Conservation (phyloP, 2,329 filamentous ascomycete genomes). For the Aspergillus pseudonomiae region DNA sequence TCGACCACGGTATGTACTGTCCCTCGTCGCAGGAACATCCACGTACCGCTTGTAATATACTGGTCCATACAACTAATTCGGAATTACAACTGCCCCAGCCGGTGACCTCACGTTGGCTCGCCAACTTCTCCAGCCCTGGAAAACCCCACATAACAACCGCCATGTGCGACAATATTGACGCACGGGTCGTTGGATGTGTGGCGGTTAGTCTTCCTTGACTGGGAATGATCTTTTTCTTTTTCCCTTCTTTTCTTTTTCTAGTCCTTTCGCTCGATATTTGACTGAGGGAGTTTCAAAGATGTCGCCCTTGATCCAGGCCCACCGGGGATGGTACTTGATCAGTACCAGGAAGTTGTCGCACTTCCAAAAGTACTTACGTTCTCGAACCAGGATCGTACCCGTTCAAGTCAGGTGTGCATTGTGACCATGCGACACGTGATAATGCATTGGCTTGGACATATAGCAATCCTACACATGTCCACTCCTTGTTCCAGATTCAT, state of each 20-base stretch:
- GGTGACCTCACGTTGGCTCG: too few species aligned
- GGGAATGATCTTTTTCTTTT: neutral
- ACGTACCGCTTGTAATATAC: too few species aligned
- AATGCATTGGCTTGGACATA: neutral
- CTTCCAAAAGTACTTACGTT: neutral
- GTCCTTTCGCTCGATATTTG: neutral
- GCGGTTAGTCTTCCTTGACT: neutral
- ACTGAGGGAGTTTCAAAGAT: neutral
- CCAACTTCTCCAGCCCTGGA: neutral
- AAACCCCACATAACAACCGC: neutral
- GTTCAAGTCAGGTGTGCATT: neutral
- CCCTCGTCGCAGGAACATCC: too few species aligned
- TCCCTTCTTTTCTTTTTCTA: neutral
- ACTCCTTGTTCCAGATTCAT: neutral
- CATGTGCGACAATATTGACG: conserved; percentile 4
- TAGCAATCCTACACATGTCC: neutral
- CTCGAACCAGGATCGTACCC: neutral
- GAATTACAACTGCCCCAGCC: too few species aligned
- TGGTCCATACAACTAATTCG: too few species aligned
- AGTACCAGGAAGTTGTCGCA: neutral
- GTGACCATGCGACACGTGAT: neutral
- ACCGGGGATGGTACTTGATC: neutral
- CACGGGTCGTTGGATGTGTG: neutral
- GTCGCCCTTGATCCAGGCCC: neutral
- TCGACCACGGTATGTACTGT: too few species aligned